Percentiles rank a stretch among this genome's conserved stretches.
Conservation (phyloP, 208 protist genomes). For the Trypanosoma mega region DNA sequence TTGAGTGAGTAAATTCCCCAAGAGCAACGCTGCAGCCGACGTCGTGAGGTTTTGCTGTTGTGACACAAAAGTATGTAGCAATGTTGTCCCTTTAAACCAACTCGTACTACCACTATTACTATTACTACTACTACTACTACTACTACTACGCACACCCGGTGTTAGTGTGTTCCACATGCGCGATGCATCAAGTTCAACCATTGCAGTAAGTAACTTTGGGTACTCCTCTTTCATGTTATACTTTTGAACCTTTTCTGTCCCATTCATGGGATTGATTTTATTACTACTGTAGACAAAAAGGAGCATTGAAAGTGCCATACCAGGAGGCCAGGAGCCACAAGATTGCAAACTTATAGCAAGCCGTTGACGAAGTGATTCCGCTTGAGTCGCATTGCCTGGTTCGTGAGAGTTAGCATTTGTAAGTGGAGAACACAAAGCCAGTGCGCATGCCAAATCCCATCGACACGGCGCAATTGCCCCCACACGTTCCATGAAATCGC, state of each 20-base stretch:
- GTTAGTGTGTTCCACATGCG: not conserved
- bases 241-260: not conserved
- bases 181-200: not conserved
- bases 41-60: too few relatives aligned
- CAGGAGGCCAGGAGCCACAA: slow-evolving; percentile 34
- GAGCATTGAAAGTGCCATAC: slow-evolving; percentile 11
- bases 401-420: not conserved
- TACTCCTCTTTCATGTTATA: not conserved
- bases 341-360: slow-evolving; percentile 18
- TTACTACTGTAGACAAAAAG: too few relatives aligned
- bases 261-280: not conserved
- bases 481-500: slow-evolving; percentile 16
- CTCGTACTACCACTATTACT: too few relatives aligned
- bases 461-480: slow-evolving; percentile 14
- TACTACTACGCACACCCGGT: too few relatives aligned
- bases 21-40: too few relatives aligned
- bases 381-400: not conserved
- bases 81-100: too few relatives aligned
- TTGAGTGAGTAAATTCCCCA: not conserved
- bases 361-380: slow-evolving; percentile 2
- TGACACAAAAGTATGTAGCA: too few relatives aligned
- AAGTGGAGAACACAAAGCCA: slow-evolving; percentile 10
- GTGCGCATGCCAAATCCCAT: slow-evolving; percentile 23
- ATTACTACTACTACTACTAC: too few relatives aligned
- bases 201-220: not conserved